phyloP scores from a whole-genome alignment of 2,329 filamentous ascomycete species.

The Saccharata proteae region DNA sequence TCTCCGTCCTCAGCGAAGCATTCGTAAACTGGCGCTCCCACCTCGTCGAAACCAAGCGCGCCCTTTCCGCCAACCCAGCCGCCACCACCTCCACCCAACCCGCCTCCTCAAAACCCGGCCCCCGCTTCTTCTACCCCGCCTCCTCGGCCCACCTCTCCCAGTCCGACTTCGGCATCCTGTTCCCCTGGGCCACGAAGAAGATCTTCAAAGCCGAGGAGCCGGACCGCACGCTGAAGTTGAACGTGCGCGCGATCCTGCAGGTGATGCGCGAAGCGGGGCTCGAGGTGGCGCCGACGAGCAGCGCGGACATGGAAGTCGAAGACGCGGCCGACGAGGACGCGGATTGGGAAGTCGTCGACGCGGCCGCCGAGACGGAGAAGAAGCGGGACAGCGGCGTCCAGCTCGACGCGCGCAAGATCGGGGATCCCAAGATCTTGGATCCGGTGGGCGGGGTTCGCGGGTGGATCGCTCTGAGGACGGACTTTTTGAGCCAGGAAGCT shows the following conservation, averaged over 20 bases:
- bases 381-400: slow-evolving; percentile 7
- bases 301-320: slow-evolving; percentile 26
- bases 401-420: slow-evolving; percentile 8
- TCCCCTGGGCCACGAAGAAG: slow-evolving; percentile 51
- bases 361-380: slow-evolving; percentile 10
- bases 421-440: slow-evolving; percentile 23
- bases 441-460: slow-evolving; percentile 18
- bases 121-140: slow-evolving; percentile 63
- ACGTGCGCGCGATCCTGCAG: slow-evolving; percentile 73
- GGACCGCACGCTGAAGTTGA: slow-evolving; percentile 68
- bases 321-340: slow-evolving; percentile 12
- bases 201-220: slow-evolving; percentile 50
- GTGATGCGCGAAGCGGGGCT: slow-evolving; percentile 39
- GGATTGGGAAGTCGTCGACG: slow-evolving; percentile 7
- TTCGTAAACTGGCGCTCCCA: slow-evolving; percentile 72
- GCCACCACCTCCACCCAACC: slow-evolving; percentile 28
- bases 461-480: slow-evolving; percentile 21
- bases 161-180: slow-evolving; percentile 72
- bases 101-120: slow-evolving; percentile 28
- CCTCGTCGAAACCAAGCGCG: slow-evolving; percentile 53
- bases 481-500: no score
- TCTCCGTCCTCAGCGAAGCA: slow-evolving; percentile 62
- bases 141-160: slow-evolving; percentile 71
- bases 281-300: slow-evolving; percentile 30
- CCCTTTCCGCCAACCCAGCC: slow-evolving; percentile 47